Evolutionary conservation across 371 early-diverging fungal species (phyloP).

Genomic region (Mucor velutinosus): DNA sequence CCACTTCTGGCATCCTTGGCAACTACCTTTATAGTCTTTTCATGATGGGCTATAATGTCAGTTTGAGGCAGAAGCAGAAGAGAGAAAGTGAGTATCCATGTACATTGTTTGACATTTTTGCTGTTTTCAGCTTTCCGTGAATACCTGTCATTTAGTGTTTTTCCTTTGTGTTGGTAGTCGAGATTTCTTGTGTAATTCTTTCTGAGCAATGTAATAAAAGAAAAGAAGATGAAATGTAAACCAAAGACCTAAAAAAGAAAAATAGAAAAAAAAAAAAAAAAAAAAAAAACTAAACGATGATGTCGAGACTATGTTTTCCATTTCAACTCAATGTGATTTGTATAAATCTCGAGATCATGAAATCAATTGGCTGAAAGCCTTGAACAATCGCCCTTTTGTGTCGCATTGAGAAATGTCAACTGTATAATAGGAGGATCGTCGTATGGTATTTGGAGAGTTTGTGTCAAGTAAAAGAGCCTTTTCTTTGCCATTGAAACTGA

Average conservation of each 20-base stretch:
- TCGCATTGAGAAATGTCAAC: too few relatives aligned
- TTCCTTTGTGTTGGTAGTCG: neutral
- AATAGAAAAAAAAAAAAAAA: neutral
- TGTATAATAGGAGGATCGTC: too few relatives aligned
- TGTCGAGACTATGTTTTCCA: neutral
- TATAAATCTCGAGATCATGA: neutral
- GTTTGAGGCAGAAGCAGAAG: neutral
- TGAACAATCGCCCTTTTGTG: too few relatives aligned
- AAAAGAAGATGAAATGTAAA: neutral
- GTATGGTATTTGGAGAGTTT: too few relatives aligned
- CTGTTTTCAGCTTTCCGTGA: neutral
- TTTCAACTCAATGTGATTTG: neutral
- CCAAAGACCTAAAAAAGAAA: neutral
- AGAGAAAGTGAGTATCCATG: neutral
- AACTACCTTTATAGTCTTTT: conserved; percentile 31
- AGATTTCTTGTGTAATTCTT: neutral
- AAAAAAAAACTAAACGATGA: neutral
- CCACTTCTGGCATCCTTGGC: conserved; percentile 89
- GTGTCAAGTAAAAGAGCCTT: too few relatives aligned
- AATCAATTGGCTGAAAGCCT: neutral
- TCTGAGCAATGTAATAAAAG: neutral
- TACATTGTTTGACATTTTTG: neutral
- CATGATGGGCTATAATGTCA: conserved; percentile 15
- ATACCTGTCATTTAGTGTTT: neutral
- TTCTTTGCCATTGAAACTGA: too few relatives aligned